Evolutionary conservation across 2,329 filamentous ascomycete genomes (phyloP).

Genomic region (Aspergillus hortae): DNA sequence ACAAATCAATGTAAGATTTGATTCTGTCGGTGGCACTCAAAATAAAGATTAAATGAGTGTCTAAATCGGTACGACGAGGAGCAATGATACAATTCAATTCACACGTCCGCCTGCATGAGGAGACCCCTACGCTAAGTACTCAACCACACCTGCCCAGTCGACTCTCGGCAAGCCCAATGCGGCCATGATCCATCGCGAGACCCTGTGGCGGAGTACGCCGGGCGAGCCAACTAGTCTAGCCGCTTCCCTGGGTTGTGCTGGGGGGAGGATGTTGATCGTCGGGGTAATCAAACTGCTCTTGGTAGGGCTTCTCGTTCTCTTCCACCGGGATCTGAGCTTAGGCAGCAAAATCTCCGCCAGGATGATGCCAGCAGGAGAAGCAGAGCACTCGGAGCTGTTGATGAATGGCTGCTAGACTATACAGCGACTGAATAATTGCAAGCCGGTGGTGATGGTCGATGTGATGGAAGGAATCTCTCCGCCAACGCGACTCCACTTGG

Average conservation of each 20-base stretch:
- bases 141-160: too few relatives aligned
- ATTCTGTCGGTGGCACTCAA: not conserved
- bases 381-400: too few relatives aligned
- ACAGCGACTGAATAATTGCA: too few relatives aligned
- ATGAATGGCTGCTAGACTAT: too few relatives aligned
- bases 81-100: not conserved
- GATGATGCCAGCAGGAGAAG: not conserved
- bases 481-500: too few relatives aligned
- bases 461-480: too few relatives aligned
- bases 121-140: not conserved
- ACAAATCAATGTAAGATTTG: too few relatives aligned
- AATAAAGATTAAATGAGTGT: not conserved
- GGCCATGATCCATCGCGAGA: not conserved
- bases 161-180: too few relatives aligned
- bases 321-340: not conserved
- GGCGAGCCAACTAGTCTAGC: too few relatives aligned
- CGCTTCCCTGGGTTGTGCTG: not conserved
- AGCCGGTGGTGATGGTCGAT: too few relatives aligned
- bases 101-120: not conserved
- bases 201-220: not conserved
- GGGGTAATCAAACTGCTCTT: not conserved
- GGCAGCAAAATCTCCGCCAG: not conserved
- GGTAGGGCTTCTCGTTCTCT: not conserved
- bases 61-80: too few relatives aligned
- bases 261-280: not conserved